Evolutionary conservation across 73 alveolate genomes (phyloP), one percentile per base, ranked within the genome.

Genomic region (Tetrahymena borealis): DNA sequence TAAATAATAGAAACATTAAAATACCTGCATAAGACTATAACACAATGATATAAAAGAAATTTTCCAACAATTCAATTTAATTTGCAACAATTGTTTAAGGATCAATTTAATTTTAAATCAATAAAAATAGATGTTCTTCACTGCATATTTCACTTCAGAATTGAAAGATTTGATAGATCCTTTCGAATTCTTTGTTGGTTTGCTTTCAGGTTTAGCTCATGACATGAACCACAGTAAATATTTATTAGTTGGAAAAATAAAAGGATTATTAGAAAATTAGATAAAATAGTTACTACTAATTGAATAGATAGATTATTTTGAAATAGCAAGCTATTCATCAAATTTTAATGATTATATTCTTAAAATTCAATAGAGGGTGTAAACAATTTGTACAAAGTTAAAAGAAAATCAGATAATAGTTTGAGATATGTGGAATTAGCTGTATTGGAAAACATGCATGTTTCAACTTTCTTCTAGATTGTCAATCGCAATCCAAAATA

Each of bases 401-500:
- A 93, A 77, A 93, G 91, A 90, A 79, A 91, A 31, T 60, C 90
- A 38, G 91, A 93, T 39, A 79, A 39, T 10, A 93, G 91, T 33
- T 78, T 92, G 31, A 32, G 90, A 78, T 79, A 91, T 39, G 33
- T 92, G 20, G 95, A 93, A 40, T 32, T 24, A 78, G 95, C 95
- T 39, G 95, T 93, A 20, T 39, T 93, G 32, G 95, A 93, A 41
- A 93, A 93, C 79, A 93, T 93, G 92, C 95, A 93, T 93, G 60
- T 85, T 16, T 91, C 95, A 32, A 93, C 95, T 39, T 93, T 93
- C 38, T 93, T 93, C 91, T 60, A 93, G 36, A 93, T 93, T 32
- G 79, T 93, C 15, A n/a, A 38, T 31, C 91, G 90, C 40, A 78
- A 93, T 43, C 90, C 93, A 85, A 38, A 93, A n/a, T 90, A 33